Evolutionary conservation across 2,329 filamentous ascomycete species (phyloP), one percentile per base, ranked within the genome.

Genomic region (Xylariomycetidae sp.): DNA sequence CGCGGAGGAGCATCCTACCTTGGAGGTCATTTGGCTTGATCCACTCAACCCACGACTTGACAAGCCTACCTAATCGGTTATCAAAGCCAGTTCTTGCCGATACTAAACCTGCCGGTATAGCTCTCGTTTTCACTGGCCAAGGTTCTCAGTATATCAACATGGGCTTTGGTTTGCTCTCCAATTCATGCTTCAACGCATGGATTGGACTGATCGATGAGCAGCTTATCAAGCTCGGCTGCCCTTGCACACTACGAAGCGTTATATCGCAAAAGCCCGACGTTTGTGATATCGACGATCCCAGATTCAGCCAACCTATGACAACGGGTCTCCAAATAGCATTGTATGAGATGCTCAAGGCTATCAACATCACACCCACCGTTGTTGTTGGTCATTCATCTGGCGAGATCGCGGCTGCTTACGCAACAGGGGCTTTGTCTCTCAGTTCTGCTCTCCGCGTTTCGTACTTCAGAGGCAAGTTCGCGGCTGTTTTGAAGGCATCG

Each of bases 331-430:
- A 62, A 25, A 23, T 61, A 1, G 55, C 52, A 1, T 41, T 61
- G 3, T 45, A 58, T 2, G 48, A 54, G 10, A 50, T 60, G 1
- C 36, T 60, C 1, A 5, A 14, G 3, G 43, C 37, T 3, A 44
- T 46, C 16, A 43, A 42, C 3, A 22, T 58, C 6, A 26, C 15
- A 1, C 50, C 52, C 0, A 19, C 16, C 0, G 47, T 44, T 0
- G 52, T 58, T 0, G 25, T 56, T 3, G 53, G 57, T 2, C 57
- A 60, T 30, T 61, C 57, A 0, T 52, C 46, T 1, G 57, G 57
- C 5, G 58, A 61, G 28, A 58, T 60, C 13, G 57, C 57, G 1
- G 57, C 57, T 2, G 57, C 57, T 1, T 60, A 58, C 15, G 13
- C 53, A 1, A 39, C 40, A 10, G 49, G 52, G 1, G 43, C 43